A percentile compares a stretch with the other conserved stretches of the same genome.
Evolutionary conservation across 345 rosid species (phyloP).

Genomic region (Salix udensis): DNA sequence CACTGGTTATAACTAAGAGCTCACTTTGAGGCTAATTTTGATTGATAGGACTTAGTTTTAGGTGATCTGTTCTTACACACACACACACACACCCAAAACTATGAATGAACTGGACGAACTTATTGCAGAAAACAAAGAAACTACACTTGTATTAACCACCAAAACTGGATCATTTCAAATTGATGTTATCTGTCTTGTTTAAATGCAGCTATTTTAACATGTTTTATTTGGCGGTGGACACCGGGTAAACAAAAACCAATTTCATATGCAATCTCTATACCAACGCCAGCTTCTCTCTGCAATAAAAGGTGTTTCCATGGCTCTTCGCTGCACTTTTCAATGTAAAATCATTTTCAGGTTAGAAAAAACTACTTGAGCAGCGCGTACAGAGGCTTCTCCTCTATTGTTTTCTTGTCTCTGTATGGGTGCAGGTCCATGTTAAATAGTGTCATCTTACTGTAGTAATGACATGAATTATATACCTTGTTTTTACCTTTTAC

Average conservation of each 20-base stretch:
- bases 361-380: neutral
- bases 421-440: too few species aligned
- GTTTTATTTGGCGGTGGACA: neutral
- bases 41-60: neutral
- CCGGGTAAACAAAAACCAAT: neutral
- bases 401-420: neutral
- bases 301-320: neutral
- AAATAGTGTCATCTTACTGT: too few species aligned
- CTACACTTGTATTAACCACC: slow-evolving; percentile 26
- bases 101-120: slow-evolving; percentile 12
- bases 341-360: neutral
- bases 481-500: too few species aligned
- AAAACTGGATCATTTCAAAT: neutral
- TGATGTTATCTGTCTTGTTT: neutral
- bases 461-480: too few species aligned
- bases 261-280: neutral
- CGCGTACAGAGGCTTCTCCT: neutral
- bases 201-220: neutral
- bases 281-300: neutral
- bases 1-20: neutral
- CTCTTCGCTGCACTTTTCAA: neutral
- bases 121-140: slow-evolving; percentile 30
- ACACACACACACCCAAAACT: neutral
- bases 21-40: slow-evolving; percentile 5
- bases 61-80: slow-evolving; percentile 13